Percentiles rank a stretch among this genome's conserved stretches.
Evolutionary conservation across 2,329 filamentous ascomycete species (phyloP).

Genomic region (Trichoderma breve): DNA sequence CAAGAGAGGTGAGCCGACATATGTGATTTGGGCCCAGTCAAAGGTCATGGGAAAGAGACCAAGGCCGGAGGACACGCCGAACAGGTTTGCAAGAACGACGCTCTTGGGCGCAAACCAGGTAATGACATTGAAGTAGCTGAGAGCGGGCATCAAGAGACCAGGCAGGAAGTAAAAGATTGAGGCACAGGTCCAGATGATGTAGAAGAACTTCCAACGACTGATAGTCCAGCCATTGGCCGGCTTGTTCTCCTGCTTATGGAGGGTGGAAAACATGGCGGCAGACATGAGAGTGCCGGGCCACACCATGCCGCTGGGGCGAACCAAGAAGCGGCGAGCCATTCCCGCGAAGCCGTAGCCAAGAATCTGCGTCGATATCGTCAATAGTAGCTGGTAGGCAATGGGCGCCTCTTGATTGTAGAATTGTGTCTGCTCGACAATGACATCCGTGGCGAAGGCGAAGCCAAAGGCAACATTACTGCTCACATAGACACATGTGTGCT

Average conservation of each 20-base stretch:
- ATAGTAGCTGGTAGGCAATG: slow-evolving; percentile 74
- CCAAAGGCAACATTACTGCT: slow-evolving; percentile 88
- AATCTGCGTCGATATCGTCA: slow-evolving; percentile 83
- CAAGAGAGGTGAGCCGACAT: slow-evolving; percentile 80
- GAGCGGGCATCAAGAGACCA: slow-evolving; percentile 74
- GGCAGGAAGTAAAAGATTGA: slow-evolving; percentile 85
- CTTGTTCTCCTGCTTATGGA: slow-evolving; percentile 82
- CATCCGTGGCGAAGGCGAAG: slow-evolving; percentile 84
- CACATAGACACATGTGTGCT: slow-evolving; percentile 85
- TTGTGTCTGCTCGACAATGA: slow-evolving; percentile 85
- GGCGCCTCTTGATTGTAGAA: slow-evolving; percentile 82
- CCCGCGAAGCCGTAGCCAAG: slow-evolving; percentile 85
- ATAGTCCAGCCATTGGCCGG: slow-evolving; percentile 79
- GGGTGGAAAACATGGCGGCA: slow-evolving; percentile 81
- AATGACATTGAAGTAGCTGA: slow-evolving; percentile 86
- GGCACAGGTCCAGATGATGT: slow-evolving; percentile 65
- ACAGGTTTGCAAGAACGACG: slow-evolving; percentile 82
- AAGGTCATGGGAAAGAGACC: slow-evolving; percentile 84
- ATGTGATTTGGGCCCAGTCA: slow-evolving; percentile 87
- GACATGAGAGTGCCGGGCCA: slow-evolving; percentile 89
- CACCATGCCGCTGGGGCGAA: slow-evolving; percentile 84
- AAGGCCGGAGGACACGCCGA: slow-evolving; percentile 80
- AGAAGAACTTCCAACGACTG: slow-evolving; percentile 81
- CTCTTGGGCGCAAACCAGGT: slow-evolving; percentile 87
- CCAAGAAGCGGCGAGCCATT: slow-evolving; percentile 74